Percentiles rank a stretch among this genome's conserved stretches.
Conservation (phyloP, 371 early-diverging fungal genomes). For the Thermomucor indicae-seudaticae region DNA sequence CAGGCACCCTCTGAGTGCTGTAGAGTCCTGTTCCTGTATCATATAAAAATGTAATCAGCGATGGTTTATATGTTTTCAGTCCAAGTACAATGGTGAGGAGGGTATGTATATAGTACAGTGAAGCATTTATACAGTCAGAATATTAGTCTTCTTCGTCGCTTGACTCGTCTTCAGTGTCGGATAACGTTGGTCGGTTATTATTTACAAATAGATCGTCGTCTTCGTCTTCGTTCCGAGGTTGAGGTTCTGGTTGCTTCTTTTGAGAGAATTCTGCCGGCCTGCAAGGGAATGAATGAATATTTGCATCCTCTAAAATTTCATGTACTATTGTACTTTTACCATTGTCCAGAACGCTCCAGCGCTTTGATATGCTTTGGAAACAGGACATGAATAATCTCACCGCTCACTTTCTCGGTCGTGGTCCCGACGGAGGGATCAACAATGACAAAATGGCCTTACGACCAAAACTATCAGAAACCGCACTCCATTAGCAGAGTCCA, state of each 20-base stretch:
- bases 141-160: conserved; percentile 8
- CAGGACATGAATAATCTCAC: conserved; percentile 74
- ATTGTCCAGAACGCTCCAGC: conserved; percentile 56
- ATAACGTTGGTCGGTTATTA: conserved; percentile 53
- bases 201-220: conserved; percentile 70
- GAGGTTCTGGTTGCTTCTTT: conserved; percentile 7
- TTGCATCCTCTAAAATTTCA: neutral
- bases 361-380: conserved; percentile 75
- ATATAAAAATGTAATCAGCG: no score
- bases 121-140: no score
- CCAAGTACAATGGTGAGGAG: no score
- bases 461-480: neutral
- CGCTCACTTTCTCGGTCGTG: conserved; percentile 66
- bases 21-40: no score
- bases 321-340: conserved; percentile 40
- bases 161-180: conserved; percentile 24
- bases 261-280: conserved; percentile 41
- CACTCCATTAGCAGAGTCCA: neutral
- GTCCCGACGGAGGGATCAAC: conserved; percentile 57
- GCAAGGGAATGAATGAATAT: neutral
- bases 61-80: no score
- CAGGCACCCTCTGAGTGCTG: no score
- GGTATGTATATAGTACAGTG: no score
- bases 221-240: conserved; percentile 11
- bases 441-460: conserved; percentile 70